A percentile compares a stretch with the other conserved stretches of the same genome.
phyloP scores from a whole-genome alignment of 225 moss, liverwort and hornwort species.

The Bryoerythrophyllum caledonicum region DNA sequence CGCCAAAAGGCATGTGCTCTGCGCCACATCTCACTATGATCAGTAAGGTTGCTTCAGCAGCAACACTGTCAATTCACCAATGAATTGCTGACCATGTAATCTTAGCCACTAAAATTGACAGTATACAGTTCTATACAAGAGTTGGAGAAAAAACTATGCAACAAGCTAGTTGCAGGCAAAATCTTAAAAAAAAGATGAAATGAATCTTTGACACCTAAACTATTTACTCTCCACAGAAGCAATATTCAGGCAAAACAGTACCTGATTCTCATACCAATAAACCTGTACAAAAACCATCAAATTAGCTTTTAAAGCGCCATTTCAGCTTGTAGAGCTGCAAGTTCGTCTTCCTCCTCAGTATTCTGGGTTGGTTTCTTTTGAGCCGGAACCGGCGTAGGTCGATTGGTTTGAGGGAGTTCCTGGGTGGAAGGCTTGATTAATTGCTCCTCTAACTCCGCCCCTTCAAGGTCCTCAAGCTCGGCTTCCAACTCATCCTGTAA shows the following conservation, averaged over 20 bases:
- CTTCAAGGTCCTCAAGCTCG: slow-evolving; percentile 94
- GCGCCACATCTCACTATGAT: too few species aligned
- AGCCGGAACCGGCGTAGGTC: slow-evolving; percentile 65
- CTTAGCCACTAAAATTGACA: slow-evolving; percentile 26
- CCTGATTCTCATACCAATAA: slow-evolving; percentile 27
- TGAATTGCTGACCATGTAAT: slow-evolving; percentile 22
- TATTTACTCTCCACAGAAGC: slow-evolving; percentile 33
- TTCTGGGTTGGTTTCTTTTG: slow-evolving; percentile 66
- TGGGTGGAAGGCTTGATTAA: slow-evolving; percentile 79
- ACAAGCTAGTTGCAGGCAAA: slow-evolving; percentile 26
- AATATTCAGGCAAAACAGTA: slow-evolving; percentile 20
- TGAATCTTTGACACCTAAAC: slow-evolving; percentile 33
- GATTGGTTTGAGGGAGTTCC: slow-evolving; percentile 63
- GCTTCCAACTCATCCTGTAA: slow-evolving; percentile 94
- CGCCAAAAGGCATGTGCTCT: too few species aligned
- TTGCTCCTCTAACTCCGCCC: slow-evolving; percentile 83
- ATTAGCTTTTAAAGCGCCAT: slow-evolving; percentile 45
- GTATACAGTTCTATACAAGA: slow-evolving; percentile 39
- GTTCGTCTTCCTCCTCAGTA: slow-evolving; percentile 58
- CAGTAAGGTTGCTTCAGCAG: too few species aligned
- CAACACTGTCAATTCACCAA: slow-evolving; percentile 17
- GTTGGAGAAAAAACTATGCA: slow-evolving; percentile 29
- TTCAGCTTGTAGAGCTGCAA: slow-evolving; percentile 59
- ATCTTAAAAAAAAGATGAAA: slow-evolving; percentile 1
- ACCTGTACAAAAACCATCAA: slow-evolving; percentile 35